These are phyloP conservation scores for Paramarasmius palmivorus DNA, from an alignment of 1,284 basidiomycete genomes.

Conservation along the genomic window DNA sequence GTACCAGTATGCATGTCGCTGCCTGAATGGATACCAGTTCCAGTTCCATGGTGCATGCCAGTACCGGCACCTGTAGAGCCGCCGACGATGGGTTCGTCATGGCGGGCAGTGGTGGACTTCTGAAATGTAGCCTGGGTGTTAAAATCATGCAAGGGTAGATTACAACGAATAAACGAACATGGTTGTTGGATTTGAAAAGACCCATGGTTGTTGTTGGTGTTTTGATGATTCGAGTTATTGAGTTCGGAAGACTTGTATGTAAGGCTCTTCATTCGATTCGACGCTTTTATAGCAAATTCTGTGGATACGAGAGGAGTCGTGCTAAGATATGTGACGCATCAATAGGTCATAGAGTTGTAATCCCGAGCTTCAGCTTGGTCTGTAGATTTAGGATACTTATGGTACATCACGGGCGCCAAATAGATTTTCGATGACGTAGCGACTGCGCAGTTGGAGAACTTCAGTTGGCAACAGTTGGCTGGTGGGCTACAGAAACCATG, in stretches of 20 bases:
- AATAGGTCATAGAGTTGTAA: neutral
- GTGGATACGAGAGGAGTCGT: neutral
- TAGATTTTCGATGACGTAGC: too few relatives aligned
- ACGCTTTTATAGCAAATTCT: neutral
- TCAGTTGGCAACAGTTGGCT: too few relatives aligned
- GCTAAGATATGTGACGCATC: neutral
- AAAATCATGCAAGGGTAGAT: neutral
- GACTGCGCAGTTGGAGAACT: too few relatives aligned
- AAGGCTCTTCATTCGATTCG: too few relatives aligned
- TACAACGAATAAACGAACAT: slow-evolving; percentile 13
- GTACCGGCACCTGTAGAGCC: neutral
- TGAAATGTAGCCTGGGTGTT: neutral
- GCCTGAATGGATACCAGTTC: neutral
- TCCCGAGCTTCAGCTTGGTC: too few relatives aligned
- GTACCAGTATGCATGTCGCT: neutral
- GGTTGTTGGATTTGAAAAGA: slow-evolving; percentile 21
- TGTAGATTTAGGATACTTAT: too few relatives aligned
- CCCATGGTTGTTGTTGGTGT: slow-evolving; percentile 18
- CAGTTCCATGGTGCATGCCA: neutral
- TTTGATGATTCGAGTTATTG: neutral
- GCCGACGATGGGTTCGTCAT: neutral
- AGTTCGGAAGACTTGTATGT: neutral
- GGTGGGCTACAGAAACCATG: too few relatives aligned
- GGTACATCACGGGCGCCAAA: too few relatives aligned
- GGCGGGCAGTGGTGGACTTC: neutral